Percentiles rank a stretch among this genome's conserved stretches.
Evolutionary conservation across 495 filamentous ascomycete genomes (phyloP).

Genomic region (Tetracladium setigerum): DNA sequence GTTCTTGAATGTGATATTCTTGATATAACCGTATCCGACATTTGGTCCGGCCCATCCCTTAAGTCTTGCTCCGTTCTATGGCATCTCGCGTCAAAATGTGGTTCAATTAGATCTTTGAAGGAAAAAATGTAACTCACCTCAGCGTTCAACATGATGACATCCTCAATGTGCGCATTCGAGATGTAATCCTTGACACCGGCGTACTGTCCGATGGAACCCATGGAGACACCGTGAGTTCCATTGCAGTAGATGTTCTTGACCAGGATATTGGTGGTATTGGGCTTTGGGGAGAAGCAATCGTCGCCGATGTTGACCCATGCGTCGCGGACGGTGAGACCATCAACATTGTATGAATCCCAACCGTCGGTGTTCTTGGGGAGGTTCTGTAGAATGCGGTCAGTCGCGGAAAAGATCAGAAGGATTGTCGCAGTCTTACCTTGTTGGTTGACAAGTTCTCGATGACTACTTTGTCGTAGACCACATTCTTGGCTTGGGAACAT

Average conservation of each 20-base stretch:
- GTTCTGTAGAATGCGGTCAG: constrained; percentile 17
- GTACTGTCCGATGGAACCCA: constrained; percentile 53
- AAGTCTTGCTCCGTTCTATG: constrained; percentile 45
- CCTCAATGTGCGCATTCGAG: constrained; percentile 47
- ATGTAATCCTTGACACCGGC: constrained; percentile 43
- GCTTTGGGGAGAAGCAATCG: constrained; percentile 53
- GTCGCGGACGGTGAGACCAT: constrained; percentile 41
- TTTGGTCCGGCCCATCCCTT: constrained; percentile 47
- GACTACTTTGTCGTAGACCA: constrained; percentile 43
- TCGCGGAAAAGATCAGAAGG: not conserved
- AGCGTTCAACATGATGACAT: constrained; percentile 47
- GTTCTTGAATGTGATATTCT: constrained; percentile 52
- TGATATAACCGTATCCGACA: constrained; percentile 49
- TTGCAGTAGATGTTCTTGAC: constrained; percentile 53
- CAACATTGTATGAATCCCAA: constrained; percentile 46
- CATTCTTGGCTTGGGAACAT: constrained; percentile 30
- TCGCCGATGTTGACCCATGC: constrained; percentile 46
- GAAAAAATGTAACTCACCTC: constrained; percentile 7
- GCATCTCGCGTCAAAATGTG: not conserved
- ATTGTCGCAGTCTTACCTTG: constrained; percentile 17
- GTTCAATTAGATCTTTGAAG: not conserved
- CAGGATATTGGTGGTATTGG: constrained; percentile 48
- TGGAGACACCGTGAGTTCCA: constrained; percentile 47
- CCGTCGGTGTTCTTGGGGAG: constrained; percentile 50
- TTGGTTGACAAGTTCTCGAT: constrained; percentile 49